Base-by-base conservation (phyloP, 345 rosid genomes). In the Combretum micranthum region DNA sequence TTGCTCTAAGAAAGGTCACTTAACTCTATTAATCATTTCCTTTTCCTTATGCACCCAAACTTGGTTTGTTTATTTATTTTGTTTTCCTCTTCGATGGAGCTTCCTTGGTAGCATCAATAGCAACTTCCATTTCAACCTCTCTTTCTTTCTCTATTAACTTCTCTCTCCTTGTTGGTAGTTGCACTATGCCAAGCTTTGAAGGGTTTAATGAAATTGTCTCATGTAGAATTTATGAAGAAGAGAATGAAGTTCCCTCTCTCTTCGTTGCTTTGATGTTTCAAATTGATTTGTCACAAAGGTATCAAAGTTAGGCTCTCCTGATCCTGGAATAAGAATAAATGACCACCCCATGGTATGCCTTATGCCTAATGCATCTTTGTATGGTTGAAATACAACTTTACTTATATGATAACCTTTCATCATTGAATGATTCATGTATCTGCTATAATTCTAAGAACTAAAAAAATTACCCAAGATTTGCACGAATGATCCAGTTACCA, bases 331-430 rank as follows among this genome's bases (percentile, higher is more conserved):
- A 1, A 88, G 85, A 65, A 89, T 82, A 46, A 91, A 83, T 23
- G 94, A 88, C 93, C 91, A 88, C 14, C 99, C 99, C 83, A 73
- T 83, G 11, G 99, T 86, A 67, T 92, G 97, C 42, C 96, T 93
- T 46, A 92, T 80, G 57, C 83, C 80, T 15, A 88, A 67, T 50
- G 80, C 89, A 61, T 92, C 97, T 67, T 92, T 97, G 14, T 92
- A 89, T 12, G 97, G 96, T 49, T 91, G 82, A 71, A 88, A 92
- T 65, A 49, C 46, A 20, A 88, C 64, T 70, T 86, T 83, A 42
- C 79, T 83, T 57, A 79, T 63, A 76, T 84, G 87, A 68, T 86
- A 93, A 19, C 99, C 94, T 80, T 80, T 89, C 43, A 55, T 86
- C 69, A 89, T 80, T 3, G 91, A 71, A 70, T 89, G 94, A 57